Conservation (phyloP, 2,329 filamentous ascomycete species). For the Macroventuria anomochaeta region DNA sequence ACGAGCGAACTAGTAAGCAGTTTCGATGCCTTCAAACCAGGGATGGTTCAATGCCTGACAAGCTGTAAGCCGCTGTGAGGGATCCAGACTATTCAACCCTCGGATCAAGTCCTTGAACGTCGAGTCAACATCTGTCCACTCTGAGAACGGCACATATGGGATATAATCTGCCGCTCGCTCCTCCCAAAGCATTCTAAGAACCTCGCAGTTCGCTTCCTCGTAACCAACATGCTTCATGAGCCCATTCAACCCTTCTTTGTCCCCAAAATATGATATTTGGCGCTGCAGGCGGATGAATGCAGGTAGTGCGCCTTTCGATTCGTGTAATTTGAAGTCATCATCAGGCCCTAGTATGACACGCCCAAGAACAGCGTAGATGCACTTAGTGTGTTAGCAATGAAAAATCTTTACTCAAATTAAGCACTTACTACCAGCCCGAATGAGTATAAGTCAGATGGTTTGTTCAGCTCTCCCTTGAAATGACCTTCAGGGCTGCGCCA, state of each 20-base stretch:
- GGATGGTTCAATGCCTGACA: constrained; percentile 47
- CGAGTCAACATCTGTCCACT: constrained; percentile 45
- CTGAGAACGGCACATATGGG: constrained; percentile 42
- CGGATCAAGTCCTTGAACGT: constrained; percentile 51
- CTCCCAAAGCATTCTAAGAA: constrained; percentile 46
- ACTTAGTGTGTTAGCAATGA: constrained; percentile 25
- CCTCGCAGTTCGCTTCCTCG: constrained; percentile 37
- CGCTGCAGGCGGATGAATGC: constrained; percentile 35
- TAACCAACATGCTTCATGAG: constrained; percentile 46
- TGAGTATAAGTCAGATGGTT: constrained; percentile 39
- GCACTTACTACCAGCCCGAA: constrained; percentile 38
- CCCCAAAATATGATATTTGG: constrained; percentile 41
- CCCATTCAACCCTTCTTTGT: constrained; percentile 33
- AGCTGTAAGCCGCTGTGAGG: constrained; percentile 50
- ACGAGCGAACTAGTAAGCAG: neutral
- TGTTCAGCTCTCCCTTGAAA: constrained; percentile 36
- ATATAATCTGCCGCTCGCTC: constrained; percentile 39
- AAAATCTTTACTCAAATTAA: neutral
- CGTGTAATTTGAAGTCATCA: constrained; percentile 32
- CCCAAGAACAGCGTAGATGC: constrained; percentile 33
- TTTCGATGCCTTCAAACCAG: constrained; percentile 26
- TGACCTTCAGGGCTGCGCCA: constrained; percentile 44
- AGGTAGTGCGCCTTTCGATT: constrained; percentile 29
- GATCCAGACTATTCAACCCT: constrained; percentile 52
- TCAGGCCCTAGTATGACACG: constrained; percentile 36